A percentile compares a stretch with the other conserved stretches of the same genome.
Evolutionary conservation across 1,139 yeast species (phyloP).

Genomic region (Lodderomyces orthopsilosis): DNA sequence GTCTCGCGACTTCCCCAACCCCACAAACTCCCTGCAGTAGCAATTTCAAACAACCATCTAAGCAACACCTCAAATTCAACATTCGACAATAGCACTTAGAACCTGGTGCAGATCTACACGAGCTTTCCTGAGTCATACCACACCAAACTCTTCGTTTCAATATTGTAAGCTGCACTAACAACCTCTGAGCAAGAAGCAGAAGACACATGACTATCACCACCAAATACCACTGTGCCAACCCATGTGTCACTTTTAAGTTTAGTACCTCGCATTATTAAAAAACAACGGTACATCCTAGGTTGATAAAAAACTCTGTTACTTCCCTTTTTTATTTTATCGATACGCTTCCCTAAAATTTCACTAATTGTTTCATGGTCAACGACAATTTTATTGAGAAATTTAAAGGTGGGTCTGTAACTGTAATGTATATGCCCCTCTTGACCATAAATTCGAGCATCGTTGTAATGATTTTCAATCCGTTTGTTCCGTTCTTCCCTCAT

Average conservation of each 20-base stretch:
- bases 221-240: neutral
- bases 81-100: no score
- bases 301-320: neutral
- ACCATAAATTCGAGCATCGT: neutral
- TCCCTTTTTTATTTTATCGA: neutral
- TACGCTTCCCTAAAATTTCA: neutral
- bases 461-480: neutral
- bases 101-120: no score
- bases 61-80: no score
- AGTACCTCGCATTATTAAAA: neutral
- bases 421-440: neutral
- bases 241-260: neutral
- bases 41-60: no score
- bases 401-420: neutral
- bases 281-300: neutral
- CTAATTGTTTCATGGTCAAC: neutral
- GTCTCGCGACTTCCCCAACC: no score
- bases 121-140: neutral
- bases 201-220: neutral
- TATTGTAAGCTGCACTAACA: neutral
- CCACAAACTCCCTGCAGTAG: no score
- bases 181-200: neutral
- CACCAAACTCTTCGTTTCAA: neutral
- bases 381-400: neutral
- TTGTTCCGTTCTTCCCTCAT: neutral